Evolutionary conservation across 805 yeast species (phyloP), one percentile per base, ranked within the genome.

Genomic region (Pichia occidentalis): DNA sequence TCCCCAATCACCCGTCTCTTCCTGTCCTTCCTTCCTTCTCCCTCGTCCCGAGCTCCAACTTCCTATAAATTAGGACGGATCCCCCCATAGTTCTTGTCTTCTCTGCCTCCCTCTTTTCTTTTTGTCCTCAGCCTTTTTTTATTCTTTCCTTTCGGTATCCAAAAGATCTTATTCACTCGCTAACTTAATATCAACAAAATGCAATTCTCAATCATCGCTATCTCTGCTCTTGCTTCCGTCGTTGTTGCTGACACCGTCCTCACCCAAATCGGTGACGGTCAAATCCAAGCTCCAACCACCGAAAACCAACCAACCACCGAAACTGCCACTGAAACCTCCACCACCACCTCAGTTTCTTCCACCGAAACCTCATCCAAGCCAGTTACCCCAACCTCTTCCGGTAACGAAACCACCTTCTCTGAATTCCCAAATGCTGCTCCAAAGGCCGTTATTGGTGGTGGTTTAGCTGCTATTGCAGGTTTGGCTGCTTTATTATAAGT

Each of bases 231-330:
- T 31, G 47, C 52, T 47, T 61, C 64, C 43, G 50, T 63, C 32
- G 53, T 52, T 33, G 61, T 54, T 38, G 65, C 55, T 35, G 49
- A 34, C 23, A 8, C 32, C 42, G 72, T 62, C 33, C 54, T 76
- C 39, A 64, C 76, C 47, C 81, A 75, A 62, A 74, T 76, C 42
- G 68, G 69, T 51, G 82, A 75, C 46, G 80, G 80, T 53, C 80
- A 75, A 61, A 61, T 74, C 57, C 80, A 74, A 58, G 68, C 68
- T 32, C 43, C 51, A 28, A 43, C 52, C 22, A 29, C 51, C 17
- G 36, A 48, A n/a, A 39, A 40, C n/a, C 39, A 47, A 16, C 22
- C 33, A 20, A 14, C 45, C 13, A 37, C 34, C 12, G 29, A 44
- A 20, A 13, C 52, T 7, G 44, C 43, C 23, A 22, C 38, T 4